Evolutionary conservation across 352 stramenopile genomes (phyloP).

Genomic region (Globisporangium spiculum): DNA sequence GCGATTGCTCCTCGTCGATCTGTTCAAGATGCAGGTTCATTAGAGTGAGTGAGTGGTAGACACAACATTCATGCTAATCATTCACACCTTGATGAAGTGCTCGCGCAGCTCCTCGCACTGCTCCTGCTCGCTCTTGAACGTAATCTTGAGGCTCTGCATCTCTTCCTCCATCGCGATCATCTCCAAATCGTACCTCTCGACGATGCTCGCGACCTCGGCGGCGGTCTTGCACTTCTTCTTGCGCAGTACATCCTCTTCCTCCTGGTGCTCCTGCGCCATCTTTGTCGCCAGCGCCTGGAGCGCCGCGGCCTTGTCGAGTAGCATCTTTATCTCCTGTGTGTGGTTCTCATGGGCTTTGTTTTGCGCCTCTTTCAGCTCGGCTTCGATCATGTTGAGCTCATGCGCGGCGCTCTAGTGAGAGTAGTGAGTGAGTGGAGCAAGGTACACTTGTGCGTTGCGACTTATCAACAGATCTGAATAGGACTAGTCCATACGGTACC

Average conservation of each 20-base stretch:
- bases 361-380: conserved; percentile 72
- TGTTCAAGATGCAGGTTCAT: conserved; percentile 5
- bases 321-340: conserved; percentile 71
- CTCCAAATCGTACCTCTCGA: conserved; percentile 79
- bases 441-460: not conserved
- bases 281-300: conserved; percentile 59
- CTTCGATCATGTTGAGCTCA: conserved; percentile 74
- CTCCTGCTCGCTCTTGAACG: conserved; percentile 43
- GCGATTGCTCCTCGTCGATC: conserved; percentile 83
- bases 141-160: conserved; percentile 40
- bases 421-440: not conserved
- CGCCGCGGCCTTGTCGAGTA: conserved; percentile 51
- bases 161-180: conserved; percentile 64
- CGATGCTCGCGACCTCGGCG: conserved; percentile 57
- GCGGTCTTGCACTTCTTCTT: conserved; percentile 85
- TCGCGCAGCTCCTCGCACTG: conserved; percentile 75
- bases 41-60: not conserved
- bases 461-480: not conserved
- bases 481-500: conserved; percentile 19
- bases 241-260: conserved; percentile 72
- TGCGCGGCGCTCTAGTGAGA: conserved; percentile 46
- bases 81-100: conserved; percentile 68
- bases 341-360: conserved; percentile 73
- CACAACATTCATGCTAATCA: not conserved
- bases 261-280: conserved; percentile 79